Percentiles rank a stretch among this genome's conserved stretches.
phyloP scores from a whole-genome alignment of 2,329 filamentous ascomycete species.

The Claviceps spartinae region DNA sequence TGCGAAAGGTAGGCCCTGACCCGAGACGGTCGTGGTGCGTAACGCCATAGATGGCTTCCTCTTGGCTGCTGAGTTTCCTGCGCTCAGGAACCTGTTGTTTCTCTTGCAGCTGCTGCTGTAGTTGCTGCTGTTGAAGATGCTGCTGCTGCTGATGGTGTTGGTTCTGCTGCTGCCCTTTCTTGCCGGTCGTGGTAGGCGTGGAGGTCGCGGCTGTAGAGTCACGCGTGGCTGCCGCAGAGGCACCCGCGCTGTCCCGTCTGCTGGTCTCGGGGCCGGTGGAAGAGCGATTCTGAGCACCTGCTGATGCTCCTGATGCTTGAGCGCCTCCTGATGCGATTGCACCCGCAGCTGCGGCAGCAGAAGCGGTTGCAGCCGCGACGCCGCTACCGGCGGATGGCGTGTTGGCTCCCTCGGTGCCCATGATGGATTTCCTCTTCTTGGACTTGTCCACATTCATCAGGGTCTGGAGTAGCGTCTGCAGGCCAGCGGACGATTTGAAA shows the following conservation, averaged over 20 bases:
- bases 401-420: slow-evolving; percentile 43
- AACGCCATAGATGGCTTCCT: slow-evolving; percentile 73
- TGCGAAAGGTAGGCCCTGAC: slow-evolving; percentile 79
- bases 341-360: background rate
- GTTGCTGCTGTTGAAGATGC: background rate
- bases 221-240: slow-evolving; percentile 24
- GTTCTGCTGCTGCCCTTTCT: slow-evolving; percentile 30
- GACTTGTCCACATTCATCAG: slow-evolving; percentile 73
- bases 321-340: slow-evolving; percentile 17
- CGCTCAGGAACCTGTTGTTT: slow-evolving; percentile 35
- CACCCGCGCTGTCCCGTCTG: slow-evolving; percentile 41
- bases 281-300: slow-evolving; percentile 20
- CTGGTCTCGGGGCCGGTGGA: slow-evolving; percentile 19
- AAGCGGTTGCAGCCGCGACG: background rate
- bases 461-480: slow-evolving; percentile 69
- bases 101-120: slow-evolving; percentile 10
- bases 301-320: background rate
- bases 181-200: slow-evolving; percentile 28
- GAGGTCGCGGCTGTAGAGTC: slow-evolving; percentile 21
- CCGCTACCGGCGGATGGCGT: slow-evolving; percentile 15
- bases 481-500: slow-evolving; percentile 69
- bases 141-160: background rate
- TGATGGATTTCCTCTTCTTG: slow-evolving; percentile 70
- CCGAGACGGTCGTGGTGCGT: slow-evolving; percentile 73
- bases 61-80: slow-evolving; percentile 58